phyloP scores from a whole-genome alignment of 257 asterid species.

The Pogostemon cablin region DNA sequence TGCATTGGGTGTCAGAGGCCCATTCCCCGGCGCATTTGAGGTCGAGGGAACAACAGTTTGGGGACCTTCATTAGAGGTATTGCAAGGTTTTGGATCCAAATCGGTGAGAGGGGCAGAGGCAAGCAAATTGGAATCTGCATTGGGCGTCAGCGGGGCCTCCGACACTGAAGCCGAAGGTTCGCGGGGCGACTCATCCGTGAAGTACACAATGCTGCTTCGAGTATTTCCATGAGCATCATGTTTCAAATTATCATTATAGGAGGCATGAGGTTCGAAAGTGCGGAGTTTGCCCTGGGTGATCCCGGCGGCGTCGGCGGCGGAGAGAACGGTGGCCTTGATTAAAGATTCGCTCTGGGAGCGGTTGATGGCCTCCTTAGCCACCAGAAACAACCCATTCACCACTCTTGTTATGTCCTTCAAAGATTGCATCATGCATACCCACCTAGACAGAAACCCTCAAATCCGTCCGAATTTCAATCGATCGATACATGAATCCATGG shows the following conservation, averaged over 20 bases:
- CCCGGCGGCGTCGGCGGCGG: slow-evolving; percentile 72
- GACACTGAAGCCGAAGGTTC: slow-evolving; percentile 9
- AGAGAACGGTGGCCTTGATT: slow-evolving; percentile 57
- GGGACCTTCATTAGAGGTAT: slow-evolving; percentile 4
- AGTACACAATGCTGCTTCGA: slow-evolving; percentile 41
- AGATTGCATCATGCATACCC: slow-evolving; percentile 41
- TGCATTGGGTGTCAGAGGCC: background rate
- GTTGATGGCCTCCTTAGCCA: slow-evolving; percentile 63
- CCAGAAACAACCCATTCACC: slow-evolving; percentile 71
- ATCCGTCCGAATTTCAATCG: background rate
- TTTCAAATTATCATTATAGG: slow-evolving; percentile 13
- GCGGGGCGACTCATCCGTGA: slow-evolving; percentile 32
- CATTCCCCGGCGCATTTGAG: slow-evolving; percentile 7
- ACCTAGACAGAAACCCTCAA: background rate
- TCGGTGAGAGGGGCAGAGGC: slow-evolving; percentile 18
- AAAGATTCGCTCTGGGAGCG: slow-evolving; percentile 43
- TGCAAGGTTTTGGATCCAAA: slow-evolving; percentile 6
- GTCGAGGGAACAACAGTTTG: slow-evolving; percentile 21
- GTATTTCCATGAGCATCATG: slow-evolving; percentile 17
- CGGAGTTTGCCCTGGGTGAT: slow-evolving; percentile 73
- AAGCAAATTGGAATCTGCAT: slow-evolving; percentile 10
- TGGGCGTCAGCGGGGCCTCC: background rate
- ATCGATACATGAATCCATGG: background rate
- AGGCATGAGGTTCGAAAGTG: slow-evolving; percentile 33
- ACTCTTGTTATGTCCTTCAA: slow-evolving; percentile 62